These are phyloP conservation scores for Trichoderma polysporum DNA, from an alignment of 2,329 filamentous ascomycete genomes.

Conservation along the genomic window DNA sequence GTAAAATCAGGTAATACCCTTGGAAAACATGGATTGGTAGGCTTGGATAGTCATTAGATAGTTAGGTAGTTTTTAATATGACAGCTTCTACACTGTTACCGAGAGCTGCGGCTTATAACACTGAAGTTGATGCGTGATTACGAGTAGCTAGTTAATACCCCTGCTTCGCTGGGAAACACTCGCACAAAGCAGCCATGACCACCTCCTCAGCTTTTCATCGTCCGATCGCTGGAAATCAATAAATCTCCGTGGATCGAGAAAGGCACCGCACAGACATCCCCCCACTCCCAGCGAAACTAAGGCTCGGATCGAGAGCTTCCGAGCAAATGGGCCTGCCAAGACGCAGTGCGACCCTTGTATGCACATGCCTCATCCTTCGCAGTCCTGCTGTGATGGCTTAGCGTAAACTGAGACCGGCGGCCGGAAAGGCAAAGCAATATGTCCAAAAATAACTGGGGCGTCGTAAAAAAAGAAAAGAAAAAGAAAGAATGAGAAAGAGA, in stretches of 20 bases:
- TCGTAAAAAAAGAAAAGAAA: not conserved
- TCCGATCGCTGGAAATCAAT: not conserved
- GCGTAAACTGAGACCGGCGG: not conserved
- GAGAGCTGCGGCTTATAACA: not conserved
- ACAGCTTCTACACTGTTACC: not conserved
- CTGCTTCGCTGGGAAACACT: not conserved
- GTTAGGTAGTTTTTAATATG: not conserved
- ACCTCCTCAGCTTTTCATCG: not conserved
- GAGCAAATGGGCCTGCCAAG: not conserved
- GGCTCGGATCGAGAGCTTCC: not conserved
- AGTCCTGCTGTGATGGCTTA: not conserved
- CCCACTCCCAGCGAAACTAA: not conserved
- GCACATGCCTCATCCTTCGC: not conserved
- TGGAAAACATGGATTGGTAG: not conserved
- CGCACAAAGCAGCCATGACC: not conserved
- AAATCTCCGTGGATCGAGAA: not conserved
- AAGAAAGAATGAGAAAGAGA: not conserved
- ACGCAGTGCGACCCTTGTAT: not conserved
- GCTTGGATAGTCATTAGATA: not conserved
- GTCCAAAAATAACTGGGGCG: not conserved
- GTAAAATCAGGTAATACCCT: not conserved
- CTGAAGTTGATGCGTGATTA: not conserved
- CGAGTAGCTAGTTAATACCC: not conserved
- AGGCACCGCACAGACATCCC: not conserved
- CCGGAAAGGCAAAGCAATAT: not conserved